A percentile compares a stretch with the other conserved stretches of the same genome.
phyloP scores from a whole-genome alignment of 768 basidiomycete genomes.

The Basidioascus undulatus region DNA sequence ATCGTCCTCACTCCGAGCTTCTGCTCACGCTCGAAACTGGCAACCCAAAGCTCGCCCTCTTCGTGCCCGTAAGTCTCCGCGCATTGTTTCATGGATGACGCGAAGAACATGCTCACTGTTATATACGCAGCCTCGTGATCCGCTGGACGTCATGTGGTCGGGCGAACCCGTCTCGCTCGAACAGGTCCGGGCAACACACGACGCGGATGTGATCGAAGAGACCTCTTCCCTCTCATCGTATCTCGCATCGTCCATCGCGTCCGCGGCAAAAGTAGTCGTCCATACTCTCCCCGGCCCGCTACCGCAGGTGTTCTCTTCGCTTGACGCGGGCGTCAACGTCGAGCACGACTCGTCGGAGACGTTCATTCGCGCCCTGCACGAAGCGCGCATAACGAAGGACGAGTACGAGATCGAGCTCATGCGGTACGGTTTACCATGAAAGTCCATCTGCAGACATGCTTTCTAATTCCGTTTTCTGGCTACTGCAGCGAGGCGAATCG shows the following conservation, averaged over 20 bases:
- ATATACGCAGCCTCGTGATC: not conserved
- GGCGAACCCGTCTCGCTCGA: slow-evolving; percentile 17
- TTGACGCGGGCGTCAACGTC: slow-evolving; percentile 19
- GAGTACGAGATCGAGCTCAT: slow-evolving; percentile 48
- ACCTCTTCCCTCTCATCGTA: slow-evolving; percentile 21
- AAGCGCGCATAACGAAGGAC: slow-evolving; percentile 55
- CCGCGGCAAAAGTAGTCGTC: slow-evolving; percentile 29
- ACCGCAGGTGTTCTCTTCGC: slow-evolving; percentile 23
- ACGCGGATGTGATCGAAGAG: slow-evolving; percentile 25
- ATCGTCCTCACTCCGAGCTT: slow-evolving; percentile 43
- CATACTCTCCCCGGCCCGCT: slow-evolving; percentile 36
- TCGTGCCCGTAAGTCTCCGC: not conserved
- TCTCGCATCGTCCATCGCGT: slow-evolving; percentile 26
- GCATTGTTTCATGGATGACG: slow-evolving; percentile 4
- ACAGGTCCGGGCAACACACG: slow-evolving; percentile 14
- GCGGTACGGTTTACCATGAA: no score
- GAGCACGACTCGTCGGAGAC: slow-evolving; percentile 32
- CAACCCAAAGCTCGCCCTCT: not conserved
- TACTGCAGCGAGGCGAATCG: slow-evolving; percentile 63
- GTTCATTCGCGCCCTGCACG: slow-evolving; percentile 55
- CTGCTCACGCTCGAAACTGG: slow-evolving; percentile 27
- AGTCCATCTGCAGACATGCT: no score
- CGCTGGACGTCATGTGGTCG: slow-evolving; percentile 17
- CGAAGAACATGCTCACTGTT: not conserved
- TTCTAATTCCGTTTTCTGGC: no score